Conservation (phyloP, 345 rosid species). For the Salix viminalis region DNA sequence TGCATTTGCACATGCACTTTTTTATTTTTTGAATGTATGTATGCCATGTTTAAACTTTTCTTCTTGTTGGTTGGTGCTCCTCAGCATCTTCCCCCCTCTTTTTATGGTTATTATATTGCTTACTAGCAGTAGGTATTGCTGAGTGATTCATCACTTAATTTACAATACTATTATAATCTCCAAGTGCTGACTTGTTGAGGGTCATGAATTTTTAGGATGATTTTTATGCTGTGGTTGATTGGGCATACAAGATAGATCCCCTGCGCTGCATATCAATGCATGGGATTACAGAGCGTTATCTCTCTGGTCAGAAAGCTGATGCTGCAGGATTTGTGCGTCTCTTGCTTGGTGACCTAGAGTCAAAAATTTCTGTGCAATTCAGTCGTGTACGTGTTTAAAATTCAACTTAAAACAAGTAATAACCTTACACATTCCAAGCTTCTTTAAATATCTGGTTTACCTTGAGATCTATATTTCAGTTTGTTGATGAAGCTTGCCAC, state of each 20-base stretch:
- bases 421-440: not conserved
- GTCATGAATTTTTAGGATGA: slow-evolving; percentile 63
- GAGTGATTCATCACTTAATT: not conserved
- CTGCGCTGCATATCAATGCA: slow-evolving; percentile 98
- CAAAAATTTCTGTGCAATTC: slow-evolving; percentile 88
- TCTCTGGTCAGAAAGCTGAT: slow-evolving; percentile 99
- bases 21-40: not conserved
- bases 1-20: not conserved
- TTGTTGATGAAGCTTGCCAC: slow-evolving; percentile 97
- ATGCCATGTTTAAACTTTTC: not conserved
- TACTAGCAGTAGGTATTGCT: slow-evolving; percentile 1
- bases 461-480: slow-evolving; percentile 44
- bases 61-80: not conserved
- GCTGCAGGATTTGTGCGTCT: slow-evolving; percentile 99
- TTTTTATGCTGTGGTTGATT: slow-evolving; percentile 96
- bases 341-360: slow-evolving; percentile 91
- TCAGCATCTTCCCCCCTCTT: not conserved
- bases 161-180: not conserved
- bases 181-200: slow-evolving; percentile 10
- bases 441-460: slow-evolving; percentile 17
- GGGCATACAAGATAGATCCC: slow-evolving; percentile 99
- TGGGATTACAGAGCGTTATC: slow-evolving; percentile 93
- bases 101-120: not conserved
- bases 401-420: slow-evolving; percentile 8
- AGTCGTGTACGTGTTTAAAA: slow-evolving; percentile 55